These are phyloP conservation scores for Chloris gayana DNA, from an alignment of 176 grass and related monocot genomes.

Conservation along the genomic window DNA sequence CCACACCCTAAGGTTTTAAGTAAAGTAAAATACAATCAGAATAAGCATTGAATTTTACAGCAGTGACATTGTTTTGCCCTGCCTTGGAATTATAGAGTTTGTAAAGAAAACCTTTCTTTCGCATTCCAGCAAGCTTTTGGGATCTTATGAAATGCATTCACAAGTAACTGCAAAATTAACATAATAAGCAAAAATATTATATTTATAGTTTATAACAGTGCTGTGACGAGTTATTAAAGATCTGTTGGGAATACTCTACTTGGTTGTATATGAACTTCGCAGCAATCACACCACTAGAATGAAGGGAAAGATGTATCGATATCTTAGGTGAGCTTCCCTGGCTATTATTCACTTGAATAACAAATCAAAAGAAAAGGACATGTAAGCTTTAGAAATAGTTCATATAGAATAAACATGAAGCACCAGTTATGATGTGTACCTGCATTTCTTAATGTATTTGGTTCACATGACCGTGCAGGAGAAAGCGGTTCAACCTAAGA, in stretches of 20 bases:
- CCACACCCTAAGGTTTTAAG: constrained; percentile 65
- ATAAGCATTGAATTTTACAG: constrained; percentile 27
- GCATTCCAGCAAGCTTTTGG: constrained; percentile 78
- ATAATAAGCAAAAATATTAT: constrained; percentile 17
- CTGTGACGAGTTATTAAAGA: constrained; percentile 26
- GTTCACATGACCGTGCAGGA: constrained; percentile 45
- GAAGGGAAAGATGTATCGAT: constrained; percentile 66
- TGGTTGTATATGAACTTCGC: constrained; percentile 71
- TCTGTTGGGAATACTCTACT: constrained; percentile 36
- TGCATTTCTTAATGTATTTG: constrained; percentile 38
- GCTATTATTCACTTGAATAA: constrained; percentile 54
- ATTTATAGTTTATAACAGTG: constrained; percentile 32
- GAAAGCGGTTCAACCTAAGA: constrained; percentile 63
- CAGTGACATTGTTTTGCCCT: constrained; percentile 7
- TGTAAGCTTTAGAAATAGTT: neutral
- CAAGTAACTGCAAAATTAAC: constrained; percentile 61
- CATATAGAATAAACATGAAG: constrained; percentile 32
- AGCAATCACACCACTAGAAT: constrained; percentile 66
- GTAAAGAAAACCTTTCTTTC: constrained; percentile 67
- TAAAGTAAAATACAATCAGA: constrained; percentile 37
- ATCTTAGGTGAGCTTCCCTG: constrained; percentile 39
- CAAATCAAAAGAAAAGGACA: constrained; percentile 35
- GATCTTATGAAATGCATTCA: constrained; percentile 78
- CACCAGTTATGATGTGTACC: constrained; percentile 48
- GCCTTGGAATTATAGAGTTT: constrained; percentile 1